phyloP scores from a whole-genome alignment of 257 asterid genomes.

The Scutellaria baicalensis region DNA sequence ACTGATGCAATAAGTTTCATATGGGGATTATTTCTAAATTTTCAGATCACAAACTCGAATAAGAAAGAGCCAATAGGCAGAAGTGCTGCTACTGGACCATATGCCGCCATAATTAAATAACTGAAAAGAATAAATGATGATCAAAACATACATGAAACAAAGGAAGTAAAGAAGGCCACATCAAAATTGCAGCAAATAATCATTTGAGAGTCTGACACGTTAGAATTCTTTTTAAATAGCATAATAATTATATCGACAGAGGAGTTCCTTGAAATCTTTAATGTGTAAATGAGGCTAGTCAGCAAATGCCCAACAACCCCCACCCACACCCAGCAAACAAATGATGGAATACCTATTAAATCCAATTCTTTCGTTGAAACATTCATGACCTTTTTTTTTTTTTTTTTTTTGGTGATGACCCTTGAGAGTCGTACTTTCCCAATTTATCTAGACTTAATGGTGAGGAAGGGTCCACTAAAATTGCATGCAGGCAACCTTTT shows the following conservation, averaged over 20 bases:
- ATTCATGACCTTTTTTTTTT: no score
- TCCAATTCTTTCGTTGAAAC: not conserved
- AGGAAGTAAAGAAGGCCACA: not conserved
- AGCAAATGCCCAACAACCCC: not conserved
- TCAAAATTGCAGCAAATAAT: no score
- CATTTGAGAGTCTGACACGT: no score
- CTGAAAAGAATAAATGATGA: not conserved
- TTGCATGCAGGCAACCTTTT: not conserved
- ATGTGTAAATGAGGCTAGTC: not conserved
- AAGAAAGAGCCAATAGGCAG: not conserved
- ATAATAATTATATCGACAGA: not conserved
- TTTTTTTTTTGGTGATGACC: no score
- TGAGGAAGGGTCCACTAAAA: not conserved
- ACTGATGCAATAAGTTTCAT: not conserved
- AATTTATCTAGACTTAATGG: not conserved
- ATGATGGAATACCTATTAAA: not conserved
- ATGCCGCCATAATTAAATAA: not conserved
- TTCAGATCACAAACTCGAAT: not conserved
- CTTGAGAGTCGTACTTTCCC: not conserved
- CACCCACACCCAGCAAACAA: not conserved
- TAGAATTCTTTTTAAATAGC: not conserved
- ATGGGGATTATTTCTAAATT: not conserved
- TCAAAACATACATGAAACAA: not conserved
- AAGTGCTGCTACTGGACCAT: not conserved
- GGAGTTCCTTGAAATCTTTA: not conserved